phyloP scores from a whole-genome alignment of 306 rosid genomes.

The Clitoria ternatea region DNA sequence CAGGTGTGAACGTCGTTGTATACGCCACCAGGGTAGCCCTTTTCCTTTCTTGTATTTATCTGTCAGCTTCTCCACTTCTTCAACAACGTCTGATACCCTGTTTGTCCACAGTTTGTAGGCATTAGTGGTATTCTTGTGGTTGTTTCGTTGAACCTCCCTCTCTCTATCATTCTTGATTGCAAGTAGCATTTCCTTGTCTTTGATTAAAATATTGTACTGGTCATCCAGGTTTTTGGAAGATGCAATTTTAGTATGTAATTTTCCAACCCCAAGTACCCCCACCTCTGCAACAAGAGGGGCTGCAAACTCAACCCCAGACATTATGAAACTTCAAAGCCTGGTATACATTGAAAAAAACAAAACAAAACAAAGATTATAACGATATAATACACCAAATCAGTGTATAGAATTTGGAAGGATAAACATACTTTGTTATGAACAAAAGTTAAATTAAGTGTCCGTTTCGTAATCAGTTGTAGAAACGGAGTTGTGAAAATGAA shows the following conservation, averaged over 20 bases:
- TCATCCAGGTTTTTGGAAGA: background rate
- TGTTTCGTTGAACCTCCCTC: constrained; percentile 3
- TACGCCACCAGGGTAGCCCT: background rate
- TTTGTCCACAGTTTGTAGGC: constrained; percentile 19
- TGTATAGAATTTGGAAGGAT: background rate
- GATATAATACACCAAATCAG: background rate
- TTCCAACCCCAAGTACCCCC: background rate
- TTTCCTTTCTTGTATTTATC: background rate
- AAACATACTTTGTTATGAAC: too few species aligned
- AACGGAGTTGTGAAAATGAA: too few species aligned
- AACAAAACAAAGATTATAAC: background rate
- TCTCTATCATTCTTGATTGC: constrained; percentile 19
- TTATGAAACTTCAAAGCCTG: background rate
- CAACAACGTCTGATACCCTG: background rate
- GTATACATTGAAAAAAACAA: background rate
- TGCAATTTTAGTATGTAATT: background rate
- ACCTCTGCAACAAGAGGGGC: background rate
- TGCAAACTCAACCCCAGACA: background rate
- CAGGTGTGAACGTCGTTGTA: background rate
- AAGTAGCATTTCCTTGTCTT: background rate
- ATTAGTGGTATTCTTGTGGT: constrained; percentile 12
- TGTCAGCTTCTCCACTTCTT: background rate
- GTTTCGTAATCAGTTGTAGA: too few species aligned
- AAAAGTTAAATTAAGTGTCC: too few species aligned
- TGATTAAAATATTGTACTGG: background rate